These are phyloP conservation scores for Monascus ruber DNA, from an alignment of 2,329 filamentous ascomycete genomes.

Conservation along the genomic window DNA sequence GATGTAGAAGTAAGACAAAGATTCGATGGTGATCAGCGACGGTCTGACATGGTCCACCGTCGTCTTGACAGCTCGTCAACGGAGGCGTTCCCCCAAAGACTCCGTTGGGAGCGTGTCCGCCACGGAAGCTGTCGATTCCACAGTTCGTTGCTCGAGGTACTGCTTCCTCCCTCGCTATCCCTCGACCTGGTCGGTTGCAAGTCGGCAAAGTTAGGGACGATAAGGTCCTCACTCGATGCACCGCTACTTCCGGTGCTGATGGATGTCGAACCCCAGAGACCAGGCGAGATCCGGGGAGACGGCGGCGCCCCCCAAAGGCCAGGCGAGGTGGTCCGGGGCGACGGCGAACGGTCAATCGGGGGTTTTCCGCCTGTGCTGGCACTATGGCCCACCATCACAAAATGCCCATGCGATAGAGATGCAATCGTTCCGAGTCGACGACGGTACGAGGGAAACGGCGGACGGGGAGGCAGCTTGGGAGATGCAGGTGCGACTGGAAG, in stretches of 20 bases:
- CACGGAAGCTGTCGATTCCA: slow-evolving; percentile 9
- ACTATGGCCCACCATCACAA: slow-evolving; percentile 6
- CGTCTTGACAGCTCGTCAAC: slow-evolving; percentile 17
- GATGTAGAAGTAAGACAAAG: slow-evolving; percentile 2
- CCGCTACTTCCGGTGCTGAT: slow-evolving; percentile 8
- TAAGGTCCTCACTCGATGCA: slow-evolving; percentile 16
- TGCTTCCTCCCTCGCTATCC: background rate
- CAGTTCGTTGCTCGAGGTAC: background rate
- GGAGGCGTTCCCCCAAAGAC: slow-evolving; percentile 26
- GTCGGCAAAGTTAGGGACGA: slow-evolving; percentile 27
- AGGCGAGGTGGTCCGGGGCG: slow-evolving; percentile 9
- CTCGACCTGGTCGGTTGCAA: slow-evolving; percentile 6
- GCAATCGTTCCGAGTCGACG: slow-evolving; percentile 19
- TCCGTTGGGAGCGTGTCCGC: slow-evolving; percentile 21
- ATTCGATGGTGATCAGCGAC: slow-evolving; percentile 5
- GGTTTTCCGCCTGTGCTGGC: too few relatives aligned
- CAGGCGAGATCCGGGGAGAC: slow-evolving; percentile 13
- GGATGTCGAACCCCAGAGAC: slow-evolving; percentile 26
- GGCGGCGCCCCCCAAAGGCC: slow-evolving; percentile 14
- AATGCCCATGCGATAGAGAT: slow-evolving; percentile 14
- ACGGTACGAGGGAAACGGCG: slow-evolving; percentile 19
- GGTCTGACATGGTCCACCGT: slow-evolving; percentile 30
- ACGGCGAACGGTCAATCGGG: slow-evolving; percentile 2
- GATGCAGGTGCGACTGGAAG: slow-evolving; percentile 12
- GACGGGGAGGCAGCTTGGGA: slow-evolving; percentile 10